phyloP scores from a whole-genome alignment of 2,329 filamentous ascomycete genomes.

The Xylaria sp. region DNA sequence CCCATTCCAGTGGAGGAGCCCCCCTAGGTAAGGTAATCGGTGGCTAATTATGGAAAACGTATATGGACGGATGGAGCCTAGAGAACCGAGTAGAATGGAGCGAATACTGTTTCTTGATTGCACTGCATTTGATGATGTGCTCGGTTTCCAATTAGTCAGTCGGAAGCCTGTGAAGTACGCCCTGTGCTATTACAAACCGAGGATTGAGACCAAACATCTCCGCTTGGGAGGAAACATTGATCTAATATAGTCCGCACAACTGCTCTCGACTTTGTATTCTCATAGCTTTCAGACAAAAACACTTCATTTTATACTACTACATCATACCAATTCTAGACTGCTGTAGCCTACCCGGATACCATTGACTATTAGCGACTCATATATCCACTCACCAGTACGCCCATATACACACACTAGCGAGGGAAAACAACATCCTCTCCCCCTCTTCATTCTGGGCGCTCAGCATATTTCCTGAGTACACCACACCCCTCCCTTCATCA shows the following conservation, averaged over 20 bases:
- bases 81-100: conserved; percentile 5
- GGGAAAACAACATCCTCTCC: background rate
- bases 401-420: background rate
- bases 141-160: conserved; percentile 23
- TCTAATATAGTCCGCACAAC: conserved; percentile 16
- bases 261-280: conserved; percentile 8
- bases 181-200: conserved; percentile 28
- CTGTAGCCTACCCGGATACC: background rate
- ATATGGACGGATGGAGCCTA: background rate
- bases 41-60: background rate
- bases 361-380: background rate
- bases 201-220: conserved; percentile 9
- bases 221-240: background rate
- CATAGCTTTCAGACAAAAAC: background rate
- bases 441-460: background rate
- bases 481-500: background rate
- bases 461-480: background rate
- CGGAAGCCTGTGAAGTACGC: background rate
- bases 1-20: too few relatives aligned
- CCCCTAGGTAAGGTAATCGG: background rate
- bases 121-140: conserved; percentile 11
- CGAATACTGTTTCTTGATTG: background rate
- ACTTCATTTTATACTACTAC: background rate
- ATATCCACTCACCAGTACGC: background rate
- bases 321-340: conserved; percentile 1